Percentiles rank a stretch among this genome's conserved stretches.
phyloP scores from a whole-genome alignment of 2,329 filamentous ascomycete genomes.

The Pseudocercospora eumusae region DNA sequence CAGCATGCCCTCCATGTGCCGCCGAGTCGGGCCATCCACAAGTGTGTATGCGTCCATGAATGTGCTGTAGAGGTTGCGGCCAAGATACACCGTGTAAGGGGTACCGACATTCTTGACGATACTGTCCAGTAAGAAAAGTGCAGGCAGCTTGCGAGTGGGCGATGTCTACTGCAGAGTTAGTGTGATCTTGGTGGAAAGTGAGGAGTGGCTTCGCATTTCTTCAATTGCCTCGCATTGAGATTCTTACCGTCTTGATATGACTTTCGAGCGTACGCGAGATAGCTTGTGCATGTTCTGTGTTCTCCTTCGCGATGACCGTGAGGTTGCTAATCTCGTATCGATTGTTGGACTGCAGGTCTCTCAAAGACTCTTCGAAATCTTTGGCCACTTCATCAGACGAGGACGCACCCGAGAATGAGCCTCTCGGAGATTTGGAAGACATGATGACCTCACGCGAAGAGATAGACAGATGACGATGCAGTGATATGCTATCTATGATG shows the following conservation, averaged over 20 bases:
- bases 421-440: slow-evolving; percentile 52
- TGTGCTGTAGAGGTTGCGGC: slow-evolving; percentile 84
- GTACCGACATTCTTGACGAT: slow-evolving; percentile 99
- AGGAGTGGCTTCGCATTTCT: neutral
- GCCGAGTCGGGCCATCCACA: slow-evolving; percentile 77
- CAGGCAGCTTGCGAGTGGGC: slow-evolving; percentile 85
- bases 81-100: slow-evolving; percentile 93
- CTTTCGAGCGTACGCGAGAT: slow-evolving; percentile 89
- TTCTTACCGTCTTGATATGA: slow-evolving; percentile 89
- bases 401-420: slow-evolving; percentile 47
- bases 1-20: slow-evolving; percentile 95
- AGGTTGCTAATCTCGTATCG: slow-evolving; percentile 95
- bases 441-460: slow-evolving; percentile 50
- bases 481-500: slow-evolving; percentile 29
- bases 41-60: slow-evolving; percentile 97
- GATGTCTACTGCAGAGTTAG: slow-evolving; percentile 66
- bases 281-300: slow-evolving; percentile 89
- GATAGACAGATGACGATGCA: slow-evolving; percentile 30
- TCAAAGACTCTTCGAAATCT: slow-evolving; percentile 90
- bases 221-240: slow-evolving; percentile 28
- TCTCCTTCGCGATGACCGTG: slow-evolving; percentile 96
- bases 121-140: slow-evolving; percentile 96
- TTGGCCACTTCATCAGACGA: slow-evolving; percentile 82
- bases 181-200: slow-evolving; percentile 18
- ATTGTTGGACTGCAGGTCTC: slow-evolving; percentile 87